Evolutionary conservation across 768 basidiomycete species (phyloP).

Genomic region (Peribolospora baueri): DNA sequence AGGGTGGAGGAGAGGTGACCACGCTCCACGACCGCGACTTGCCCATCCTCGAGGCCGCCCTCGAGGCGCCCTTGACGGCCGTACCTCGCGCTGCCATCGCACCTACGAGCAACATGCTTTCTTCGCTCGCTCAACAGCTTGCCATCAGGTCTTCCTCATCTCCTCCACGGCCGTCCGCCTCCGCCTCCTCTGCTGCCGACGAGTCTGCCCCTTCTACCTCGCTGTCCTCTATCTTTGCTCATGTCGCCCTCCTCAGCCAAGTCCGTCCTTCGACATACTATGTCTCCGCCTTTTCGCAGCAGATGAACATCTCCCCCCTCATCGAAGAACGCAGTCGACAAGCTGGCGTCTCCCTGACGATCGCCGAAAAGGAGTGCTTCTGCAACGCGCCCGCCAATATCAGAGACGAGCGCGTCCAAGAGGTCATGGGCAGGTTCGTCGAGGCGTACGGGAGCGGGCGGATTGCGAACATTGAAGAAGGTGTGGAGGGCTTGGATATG

Average conservation of each 20-base stretch:
- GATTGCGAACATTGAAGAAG: slow-evolving; percentile 24
- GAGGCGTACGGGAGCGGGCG: slow-evolving; percentile 23
- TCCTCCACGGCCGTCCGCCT: slow-evolving; percentile 12
- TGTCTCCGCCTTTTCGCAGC: slow-evolving; percentile 1
- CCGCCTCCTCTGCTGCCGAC: slow-evolving; percentile 18
- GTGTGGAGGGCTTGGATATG: slow-evolving; percentile 22
- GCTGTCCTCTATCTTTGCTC: slow-evolving; percentile 15
- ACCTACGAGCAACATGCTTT: background rate
- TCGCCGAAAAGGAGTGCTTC: slow-evolving; percentile 19
- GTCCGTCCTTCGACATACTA: slow-evolving; percentile 16
- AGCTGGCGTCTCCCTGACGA: slow-evolving; percentile 9
- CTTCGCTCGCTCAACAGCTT: background rate
- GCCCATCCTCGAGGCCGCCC: slow-evolving; percentile 30
- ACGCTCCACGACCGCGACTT: slow-evolving; percentile 43
- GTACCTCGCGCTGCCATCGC: slow-evolving; percentile 3
- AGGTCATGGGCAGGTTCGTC: slow-evolving; percentile 22
- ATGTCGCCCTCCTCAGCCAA: slow-evolving; percentile 11
- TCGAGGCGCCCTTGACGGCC: slow-evolving; percentile 29
- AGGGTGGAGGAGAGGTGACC: slow-evolving; percentile 42
- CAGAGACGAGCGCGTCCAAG: slow-evolving; percentile 15
- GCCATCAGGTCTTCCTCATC: background rate
- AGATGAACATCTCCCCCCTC: too few species aligned
- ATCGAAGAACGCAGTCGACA: too few species aligned
- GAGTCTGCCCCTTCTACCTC: slow-evolving; percentile 8
- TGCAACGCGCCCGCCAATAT: slow-evolving; percentile 19